Percentiles rank a stretch among this genome's conserved stretches.
These are phyloP conservation scores for Yamadazyma epiphylla DNA, from an alignment of 1,139 yeast species.

Conservation along the genomic window DNA sequence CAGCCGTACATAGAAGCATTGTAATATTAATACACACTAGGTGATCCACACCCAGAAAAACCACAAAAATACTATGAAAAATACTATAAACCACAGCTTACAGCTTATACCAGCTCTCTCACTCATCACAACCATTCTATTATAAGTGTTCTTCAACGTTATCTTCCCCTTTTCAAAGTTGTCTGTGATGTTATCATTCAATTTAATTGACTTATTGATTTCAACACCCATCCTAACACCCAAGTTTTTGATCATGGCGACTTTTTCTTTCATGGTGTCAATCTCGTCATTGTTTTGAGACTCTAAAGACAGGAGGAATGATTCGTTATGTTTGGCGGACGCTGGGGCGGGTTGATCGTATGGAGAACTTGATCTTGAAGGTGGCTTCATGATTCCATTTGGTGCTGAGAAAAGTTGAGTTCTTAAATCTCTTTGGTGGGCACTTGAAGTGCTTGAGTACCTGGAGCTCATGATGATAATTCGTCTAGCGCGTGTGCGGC, in stretches of 20 bases:
- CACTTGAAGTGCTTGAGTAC: constrained; percentile 34
- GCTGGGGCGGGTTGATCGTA: constrained; percentile 38
- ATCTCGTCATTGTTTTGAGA: constrained; percentile 80
- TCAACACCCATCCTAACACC: constrained; percentile 81
- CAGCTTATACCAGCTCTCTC: constrained; percentile 77
- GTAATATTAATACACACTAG: constrained; percentile 1
- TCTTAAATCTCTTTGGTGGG: constrained; percentile 44
- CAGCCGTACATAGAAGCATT: not conserved
- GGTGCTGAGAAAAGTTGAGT: constrained; percentile 41
- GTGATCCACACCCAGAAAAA: constrained; percentile 82
- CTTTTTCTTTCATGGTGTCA: constrained; percentile 65
- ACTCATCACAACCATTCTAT: constrained; percentile 77
- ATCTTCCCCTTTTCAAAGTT: constrained; percentile 40
- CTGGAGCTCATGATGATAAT: constrained; percentile 29
- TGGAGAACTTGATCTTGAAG: constrained; percentile 43
- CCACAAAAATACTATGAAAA: constrained; percentile 55
- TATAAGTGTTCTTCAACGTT: constrained; percentile 62
- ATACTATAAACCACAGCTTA: constrained; percentile 73
- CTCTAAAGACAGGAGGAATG: constrained; percentile 69
- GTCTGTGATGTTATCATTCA: constrained; percentile 55
- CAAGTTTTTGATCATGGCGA: constrained; percentile 64
- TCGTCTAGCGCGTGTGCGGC: no score
- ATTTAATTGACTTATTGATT: constrained; percentile 66
- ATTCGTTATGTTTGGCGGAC: constrained; percentile 46
- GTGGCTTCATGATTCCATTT: constrained; percentile 20